Evolutionary conservation across 805 yeast genomes (phyloP).

Genomic region (Ogataea pilisensis): DNA sequence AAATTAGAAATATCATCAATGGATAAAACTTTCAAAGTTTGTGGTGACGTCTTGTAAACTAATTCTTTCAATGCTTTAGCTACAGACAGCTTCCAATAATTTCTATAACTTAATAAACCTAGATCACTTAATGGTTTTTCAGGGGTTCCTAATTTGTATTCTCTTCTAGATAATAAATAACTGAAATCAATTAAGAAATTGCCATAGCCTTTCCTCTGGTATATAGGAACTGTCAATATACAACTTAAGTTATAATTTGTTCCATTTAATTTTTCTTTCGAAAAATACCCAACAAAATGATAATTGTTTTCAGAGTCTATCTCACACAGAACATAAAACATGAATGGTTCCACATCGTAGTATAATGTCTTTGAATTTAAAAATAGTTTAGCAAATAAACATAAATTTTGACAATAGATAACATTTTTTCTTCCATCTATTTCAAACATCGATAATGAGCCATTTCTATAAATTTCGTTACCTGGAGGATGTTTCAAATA

Average conservation of each 20-base stretch:
- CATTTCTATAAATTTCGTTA: conserved; percentile 80
- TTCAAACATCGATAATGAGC: conserved; percentile 74
- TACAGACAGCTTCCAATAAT: conserved; percentile 75
- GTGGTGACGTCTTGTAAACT: conserved; percentile 1
- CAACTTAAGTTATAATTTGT: conserved; percentile 85
- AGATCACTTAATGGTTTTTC: conserved; percentile 90
- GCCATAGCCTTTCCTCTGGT: conserved; percentile 88
- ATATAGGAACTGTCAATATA: conserved; percentile 82
- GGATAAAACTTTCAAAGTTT: conserved; percentile 32
- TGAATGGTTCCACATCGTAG: conserved; percentile 93
- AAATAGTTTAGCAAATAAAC: conserved; percentile 84
- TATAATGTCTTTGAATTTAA: conserved; percentile 87
- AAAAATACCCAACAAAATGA: conserved; percentile 91
- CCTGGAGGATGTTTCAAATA: conserved; percentile 77
- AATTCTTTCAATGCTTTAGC: conserved; percentile 41
- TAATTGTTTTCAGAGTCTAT: conserved; percentile 45
- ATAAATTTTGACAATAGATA: conserved; percentile 81
- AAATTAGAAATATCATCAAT: conserved; percentile 58
- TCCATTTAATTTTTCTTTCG: conserved; percentile 76
- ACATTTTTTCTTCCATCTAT: conserved; percentile 86
- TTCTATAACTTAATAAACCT: conserved; percentile 80
- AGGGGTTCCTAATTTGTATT: conserved; percentile 83
- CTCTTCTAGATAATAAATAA: conserved; percentile 70
- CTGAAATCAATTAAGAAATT: conserved; percentile 85
- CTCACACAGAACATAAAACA: conserved; percentile 82